Conservation (phyloP, 1,139 yeast genomes). For the Taphrina populina region DNA sequence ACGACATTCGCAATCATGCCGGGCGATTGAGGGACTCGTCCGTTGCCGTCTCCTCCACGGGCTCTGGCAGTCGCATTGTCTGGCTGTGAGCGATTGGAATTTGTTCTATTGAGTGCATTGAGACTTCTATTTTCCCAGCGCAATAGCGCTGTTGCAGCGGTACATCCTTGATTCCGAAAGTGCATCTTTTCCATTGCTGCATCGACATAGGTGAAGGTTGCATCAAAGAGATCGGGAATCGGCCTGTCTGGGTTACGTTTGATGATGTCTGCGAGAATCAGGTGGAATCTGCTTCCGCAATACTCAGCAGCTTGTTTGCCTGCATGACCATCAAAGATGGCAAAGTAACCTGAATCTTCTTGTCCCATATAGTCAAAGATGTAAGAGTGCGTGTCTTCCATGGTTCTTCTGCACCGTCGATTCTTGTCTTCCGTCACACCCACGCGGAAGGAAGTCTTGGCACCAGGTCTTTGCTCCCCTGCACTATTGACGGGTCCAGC, state of each 20-base stretch:
- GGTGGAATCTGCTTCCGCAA: constrained; percentile 87
- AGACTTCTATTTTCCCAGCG: constrained; percentile 65
- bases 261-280: constrained; percentile 59
- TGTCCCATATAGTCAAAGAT: constrained; percentile 88
- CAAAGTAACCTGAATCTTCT: constrained; percentile 93
- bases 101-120: constrained; percentile 9
- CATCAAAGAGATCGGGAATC: constrained; percentile 45
- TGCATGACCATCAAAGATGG: constrained; percentile 96
- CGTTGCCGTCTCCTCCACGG: background rate
- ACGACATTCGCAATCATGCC: background rate
- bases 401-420: constrained; percentile 72
- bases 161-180: constrained; percentile 72
- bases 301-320: constrained; percentile 91
- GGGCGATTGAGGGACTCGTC: background rate
- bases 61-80: background rate
- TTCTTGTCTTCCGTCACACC: constrained; percentile 92
- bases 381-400: constrained; percentile 97
- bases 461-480: constrained; percentile 22
- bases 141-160: constrained; percentile 91
- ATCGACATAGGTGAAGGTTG: constrained; percentile 70
- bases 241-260: constrained; percentile 41
- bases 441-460: constrained; percentile 48
- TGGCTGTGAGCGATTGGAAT: background rate
- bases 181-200: constrained; percentile 55
- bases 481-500: constrained; percentile 23